Evolutionary conservation across 2,329 filamentous ascomycete species (phyloP).

Genomic region (Stagonosporopsis vannaccii): DNA sequence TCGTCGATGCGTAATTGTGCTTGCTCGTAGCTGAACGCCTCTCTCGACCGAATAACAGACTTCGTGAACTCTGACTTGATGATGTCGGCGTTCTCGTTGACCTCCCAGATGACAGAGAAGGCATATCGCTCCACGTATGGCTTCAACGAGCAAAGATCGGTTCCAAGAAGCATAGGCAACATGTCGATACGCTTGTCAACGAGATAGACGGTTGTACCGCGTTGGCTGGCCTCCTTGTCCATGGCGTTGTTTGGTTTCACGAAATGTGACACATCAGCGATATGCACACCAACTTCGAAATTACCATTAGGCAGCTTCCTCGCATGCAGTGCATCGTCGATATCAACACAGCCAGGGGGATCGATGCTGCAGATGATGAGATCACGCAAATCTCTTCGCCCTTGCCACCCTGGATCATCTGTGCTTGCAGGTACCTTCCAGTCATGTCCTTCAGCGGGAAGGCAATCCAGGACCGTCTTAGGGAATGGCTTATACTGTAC

Average conservation of each 20-base stretch:
- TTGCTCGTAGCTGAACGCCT: conserved; percentile 97
- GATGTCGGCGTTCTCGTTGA: conserved; percentile 84
- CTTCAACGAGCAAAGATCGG: conserved; percentile 94
- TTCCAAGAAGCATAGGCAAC: conserved; percentile 95
- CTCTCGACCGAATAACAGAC: conserved; percentile 94
- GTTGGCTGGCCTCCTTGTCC: conserved; percentile 92
- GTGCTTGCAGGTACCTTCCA: conserved; percentile 87
- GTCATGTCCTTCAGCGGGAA: conserved; percentile 88
- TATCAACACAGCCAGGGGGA: conserved; percentile 94
- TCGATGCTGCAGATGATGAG: conserved; percentile 97
- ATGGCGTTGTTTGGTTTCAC: conserved; percentile 97
- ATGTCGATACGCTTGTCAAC: conserved; percentile 99
- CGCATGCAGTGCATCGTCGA: conserved; percentile 95
- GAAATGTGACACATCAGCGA: conserved; percentile 99
- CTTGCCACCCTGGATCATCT: conserved; percentile 86
- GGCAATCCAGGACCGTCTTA: conserved; percentile 91
- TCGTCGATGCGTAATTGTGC: conserved; percentile 96
- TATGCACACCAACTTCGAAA: conserved; percentile 95
- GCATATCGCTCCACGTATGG: conserved; percentile 86
- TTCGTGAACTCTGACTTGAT: conserved; percentile 90
- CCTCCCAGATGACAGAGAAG: conserved; percentile 72
- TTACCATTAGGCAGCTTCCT: conserved; percentile 87
- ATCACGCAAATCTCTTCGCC: conserved; percentile 81
- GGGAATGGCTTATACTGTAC: conserved; percentile 98
- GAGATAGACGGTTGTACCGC: conserved; percentile 95